phyloP scores from a whole-genome alignment of 108 stramenopile species.

The Phaeodactylum tricornutum region DNA sequence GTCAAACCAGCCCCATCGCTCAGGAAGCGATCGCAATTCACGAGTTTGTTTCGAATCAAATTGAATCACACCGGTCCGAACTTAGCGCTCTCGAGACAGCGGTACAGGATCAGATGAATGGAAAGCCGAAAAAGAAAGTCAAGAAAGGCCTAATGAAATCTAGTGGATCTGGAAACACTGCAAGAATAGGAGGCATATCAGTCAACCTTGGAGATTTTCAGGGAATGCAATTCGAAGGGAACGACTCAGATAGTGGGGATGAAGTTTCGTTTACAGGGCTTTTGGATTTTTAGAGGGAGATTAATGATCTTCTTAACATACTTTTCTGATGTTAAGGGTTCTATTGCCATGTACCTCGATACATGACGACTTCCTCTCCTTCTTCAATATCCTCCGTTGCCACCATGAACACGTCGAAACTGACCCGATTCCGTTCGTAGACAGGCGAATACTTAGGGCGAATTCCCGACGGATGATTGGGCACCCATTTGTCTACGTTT shows the following conservation, averaged over 20 bases:
- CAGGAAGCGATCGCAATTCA: conserved; percentile 62
- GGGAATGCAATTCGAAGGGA: neutral
- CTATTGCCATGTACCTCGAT: conserved; percentile 29
- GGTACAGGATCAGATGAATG: conserved; percentile 57
- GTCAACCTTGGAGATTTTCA: conserved; percentile 3
- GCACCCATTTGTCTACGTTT: conserved; percentile 74
- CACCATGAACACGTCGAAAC: conserved; percentile 78
- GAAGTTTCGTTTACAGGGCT: too few species aligned
- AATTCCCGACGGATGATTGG: conserved; percentile 45
- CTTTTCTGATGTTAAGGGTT: too few species aligned
- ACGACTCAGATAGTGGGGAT: neutral
- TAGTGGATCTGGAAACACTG: neutral
- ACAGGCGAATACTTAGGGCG: conserved; percentile 77
- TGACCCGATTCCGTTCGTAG: conserved; percentile 68
- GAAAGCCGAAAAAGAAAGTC: conserved; percentile 28
- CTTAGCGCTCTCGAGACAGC: conserved; percentile 62
- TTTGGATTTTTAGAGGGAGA: too few species aligned
- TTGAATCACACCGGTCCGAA: conserved; percentile 55
- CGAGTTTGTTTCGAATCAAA: conserved; percentile 44
- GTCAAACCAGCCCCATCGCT: conserved; percentile 34
- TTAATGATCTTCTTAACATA: too few species aligned
- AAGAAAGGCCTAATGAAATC: conserved; percentile 9
- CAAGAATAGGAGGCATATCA: neutral
- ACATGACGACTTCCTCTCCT: conserved; percentile 39
- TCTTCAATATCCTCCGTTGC: conserved; percentile 60